phyloP scores from a whole-genome alignment of 306 rosid species.

The Elaeagnus macrophylla region DNA sequence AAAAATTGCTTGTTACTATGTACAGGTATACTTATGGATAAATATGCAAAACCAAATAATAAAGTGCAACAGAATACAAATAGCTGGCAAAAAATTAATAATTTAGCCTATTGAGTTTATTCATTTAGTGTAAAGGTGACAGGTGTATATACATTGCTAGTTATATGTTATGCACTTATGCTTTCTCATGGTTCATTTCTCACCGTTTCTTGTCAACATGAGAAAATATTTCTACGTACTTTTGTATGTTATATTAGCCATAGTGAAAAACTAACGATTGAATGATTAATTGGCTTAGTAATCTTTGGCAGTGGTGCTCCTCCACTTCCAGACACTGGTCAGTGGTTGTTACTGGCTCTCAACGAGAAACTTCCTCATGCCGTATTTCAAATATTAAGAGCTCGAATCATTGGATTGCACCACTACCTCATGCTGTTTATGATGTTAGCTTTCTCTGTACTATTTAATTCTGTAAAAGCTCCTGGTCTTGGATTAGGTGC shows the following conservation, averaged over 20 bases:
- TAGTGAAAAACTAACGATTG: background rate
- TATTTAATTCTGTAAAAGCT: conserved; percentile 76
- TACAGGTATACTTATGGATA: no score
- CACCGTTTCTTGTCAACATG: background rate
- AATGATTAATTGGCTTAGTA: conserved; percentile 15
- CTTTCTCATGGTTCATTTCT: conserved; percentile 4
- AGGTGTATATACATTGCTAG: background rate
- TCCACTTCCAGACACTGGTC: conserved; percentile 95
- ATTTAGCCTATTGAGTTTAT: no score
- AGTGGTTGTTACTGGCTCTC: conserved; percentile 78
- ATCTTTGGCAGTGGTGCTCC: conserved; percentile 44
- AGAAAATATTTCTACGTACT: background rate
- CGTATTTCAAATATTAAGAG: conserved; percentile 65
- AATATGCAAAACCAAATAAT: no score
- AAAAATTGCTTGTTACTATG: no score
- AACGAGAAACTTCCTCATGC: conserved; percentile 76
- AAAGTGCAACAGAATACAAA: no score
- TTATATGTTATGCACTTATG: conserved; percentile 2
- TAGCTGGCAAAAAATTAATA: no score
- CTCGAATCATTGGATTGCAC: conserved; percentile 71
- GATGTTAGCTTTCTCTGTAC: conserved; percentile 90
- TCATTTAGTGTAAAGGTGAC: background rate
- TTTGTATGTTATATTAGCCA: conserved; percentile 12
- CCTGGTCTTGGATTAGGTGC: conserved; percentile 97
- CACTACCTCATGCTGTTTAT: conserved; percentile 91